Percentiles rank a stretch among this genome's conserved stretches.
These are phyloP conservation scores for Ophiostoma piceae DNA, from an alignment of 2,329 filamentous ascomycete genomes.

Conservation along the genomic window DNA sequence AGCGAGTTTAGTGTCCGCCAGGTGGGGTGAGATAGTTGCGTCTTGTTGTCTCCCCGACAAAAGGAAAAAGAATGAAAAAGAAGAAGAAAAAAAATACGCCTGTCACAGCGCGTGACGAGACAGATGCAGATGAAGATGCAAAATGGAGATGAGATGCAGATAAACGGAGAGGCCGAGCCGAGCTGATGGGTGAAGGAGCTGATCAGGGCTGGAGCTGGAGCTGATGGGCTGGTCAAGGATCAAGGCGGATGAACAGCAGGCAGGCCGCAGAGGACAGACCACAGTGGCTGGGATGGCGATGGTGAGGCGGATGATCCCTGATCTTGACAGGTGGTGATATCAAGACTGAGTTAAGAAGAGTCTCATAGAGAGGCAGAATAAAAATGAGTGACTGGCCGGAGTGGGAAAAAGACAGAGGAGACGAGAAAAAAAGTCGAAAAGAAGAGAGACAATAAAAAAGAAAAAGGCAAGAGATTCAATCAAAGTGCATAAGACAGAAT, in stretches of 20 bases:
- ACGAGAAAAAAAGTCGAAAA: not conserved
- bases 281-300: not conserved
- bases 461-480: not conserved
- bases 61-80: not conserved
- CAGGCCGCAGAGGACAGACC: not conserved
- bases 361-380: not conserved
- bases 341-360: not conserved
- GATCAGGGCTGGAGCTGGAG: conserved; percentile 1
- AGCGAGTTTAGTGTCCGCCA: not conserved
- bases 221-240: conserved; percentile 1
- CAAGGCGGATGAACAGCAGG: not conserved
- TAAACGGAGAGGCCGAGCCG: not conserved
- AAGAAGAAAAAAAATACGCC: not conserved
- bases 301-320: not conserved
- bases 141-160: not conserved
- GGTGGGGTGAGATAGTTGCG: not conserved
- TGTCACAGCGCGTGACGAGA: not conserved
- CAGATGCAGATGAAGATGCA: not conserved
- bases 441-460: not conserved
- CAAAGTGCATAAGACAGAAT: not conserved
- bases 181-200: not conserved
- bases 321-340: not conserved
- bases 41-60: no score
- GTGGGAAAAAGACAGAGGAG: not conserved
- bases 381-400: not conserved